These are phyloP conservation scores for Colletotrichum sp. DNA, from an alignment of 2,329 filamentous ascomycete species.

Conservation along the genomic window DNA sequence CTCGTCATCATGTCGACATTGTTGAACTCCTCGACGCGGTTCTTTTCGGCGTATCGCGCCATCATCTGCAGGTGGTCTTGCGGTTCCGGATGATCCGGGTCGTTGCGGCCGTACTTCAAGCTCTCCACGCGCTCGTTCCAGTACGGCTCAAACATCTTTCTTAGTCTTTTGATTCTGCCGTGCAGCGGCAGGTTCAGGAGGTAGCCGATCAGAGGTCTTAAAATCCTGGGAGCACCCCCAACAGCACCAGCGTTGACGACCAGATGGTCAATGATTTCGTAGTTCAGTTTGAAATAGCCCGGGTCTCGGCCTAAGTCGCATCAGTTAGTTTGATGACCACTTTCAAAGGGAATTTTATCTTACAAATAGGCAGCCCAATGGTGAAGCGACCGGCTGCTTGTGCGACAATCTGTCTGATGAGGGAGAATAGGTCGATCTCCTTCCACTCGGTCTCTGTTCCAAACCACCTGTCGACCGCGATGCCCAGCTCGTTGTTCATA, in stretches of 20 bases:
- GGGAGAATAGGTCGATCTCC: constrained; percentile 32
- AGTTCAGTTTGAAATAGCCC: constrained; percentile 33
- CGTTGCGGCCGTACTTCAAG: constrained; percentile 18
- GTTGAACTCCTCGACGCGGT: constrained; percentile 40
- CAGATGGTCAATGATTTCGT: constrained; percentile 34
- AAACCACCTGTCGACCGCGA: constrained; percentile 38
- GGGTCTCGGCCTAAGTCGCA: constrained; percentile 31
- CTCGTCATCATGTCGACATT: constrained; percentile 31
- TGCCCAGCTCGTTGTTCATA: constrained; percentile 38
- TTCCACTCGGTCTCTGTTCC: constrained; percentile 37
- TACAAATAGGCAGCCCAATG: constrained; percentile 34
- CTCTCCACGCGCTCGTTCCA: constrained; percentile 26
- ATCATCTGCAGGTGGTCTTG: constrained; percentile 47
- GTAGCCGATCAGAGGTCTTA: constrained; percentile 36
- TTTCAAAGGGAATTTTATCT: neutral
- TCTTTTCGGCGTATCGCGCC: constrained; percentile 39
- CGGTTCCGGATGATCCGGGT: constrained; percentile 28
- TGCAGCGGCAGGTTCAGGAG: constrained; percentile 26
- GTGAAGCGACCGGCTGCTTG: constrained; percentile 35
- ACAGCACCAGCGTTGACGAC: constrained; percentile 36
- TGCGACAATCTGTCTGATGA: constrained; percentile 31
- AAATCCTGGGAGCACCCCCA: constrained; percentile 30
- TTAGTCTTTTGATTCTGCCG: constrained; percentile 28
- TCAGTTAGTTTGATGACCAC: neutral
- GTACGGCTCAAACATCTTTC: constrained; percentile 29